A percentile compares a stretch with the other conserved stretches of the same genome.
Evolutionary conservation across 2,329 filamentous ascomycete genomes (phyloP).

Genomic region (Ilyonectria destructans): DNA sequence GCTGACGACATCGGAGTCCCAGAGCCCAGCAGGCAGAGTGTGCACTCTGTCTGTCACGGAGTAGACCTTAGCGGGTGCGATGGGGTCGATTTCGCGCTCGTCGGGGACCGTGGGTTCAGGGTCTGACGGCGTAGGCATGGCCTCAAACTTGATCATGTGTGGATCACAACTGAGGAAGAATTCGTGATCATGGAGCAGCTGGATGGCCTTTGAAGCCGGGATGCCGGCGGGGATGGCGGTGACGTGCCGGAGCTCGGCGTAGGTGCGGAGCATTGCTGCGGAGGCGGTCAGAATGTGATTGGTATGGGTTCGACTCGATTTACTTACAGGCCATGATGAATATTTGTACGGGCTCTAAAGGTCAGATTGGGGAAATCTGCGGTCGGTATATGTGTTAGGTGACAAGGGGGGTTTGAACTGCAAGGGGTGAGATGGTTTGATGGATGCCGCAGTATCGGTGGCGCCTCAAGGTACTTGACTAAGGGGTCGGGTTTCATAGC

Average conservation of each 20-base stretch:
- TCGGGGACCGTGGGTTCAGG: slow-evolving; percentile 51
- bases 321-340: slow-evolving; percentile 20
- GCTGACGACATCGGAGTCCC: slow-evolving; percentile 70
- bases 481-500: slow-evolving; percentile 8
- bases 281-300: slow-evolving; percentile 1
- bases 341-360: not conserved
- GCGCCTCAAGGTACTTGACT: slow-evolving; percentile 16
- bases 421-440: slow-evolving; percentile 14
- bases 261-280: slow-evolving; percentile 61
- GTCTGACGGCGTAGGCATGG: slow-evolving; percentile 51
- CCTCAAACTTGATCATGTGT: slow-evolving; percentile 63
- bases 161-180: slow-evolving; percentile 70
- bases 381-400: slow-evolving; percentile 1
- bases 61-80: slow-evolving; percentile 58
- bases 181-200: slow-evolving; percentile 66
- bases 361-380: not conserved
- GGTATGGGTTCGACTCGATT: too few relatives aligned
- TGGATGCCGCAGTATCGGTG: slow-evolving; percentile 10
- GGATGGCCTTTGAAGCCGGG: slow-evolving; percentile 57
- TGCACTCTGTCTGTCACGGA: slow-evolving; percentile 67
- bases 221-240: slow-evolving; percentile 60
- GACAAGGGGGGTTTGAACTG: not conserved
- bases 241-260: slow-evolving; percentile 60
- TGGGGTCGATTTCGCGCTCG: slow-evolving; percentile 44
- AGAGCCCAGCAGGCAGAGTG: slow-evolving; percentile 69